Base-by-base conservation (phyloP, 225 moss, liverwort and hornwort species). In the Antitrichia curtipendula region DNA sequence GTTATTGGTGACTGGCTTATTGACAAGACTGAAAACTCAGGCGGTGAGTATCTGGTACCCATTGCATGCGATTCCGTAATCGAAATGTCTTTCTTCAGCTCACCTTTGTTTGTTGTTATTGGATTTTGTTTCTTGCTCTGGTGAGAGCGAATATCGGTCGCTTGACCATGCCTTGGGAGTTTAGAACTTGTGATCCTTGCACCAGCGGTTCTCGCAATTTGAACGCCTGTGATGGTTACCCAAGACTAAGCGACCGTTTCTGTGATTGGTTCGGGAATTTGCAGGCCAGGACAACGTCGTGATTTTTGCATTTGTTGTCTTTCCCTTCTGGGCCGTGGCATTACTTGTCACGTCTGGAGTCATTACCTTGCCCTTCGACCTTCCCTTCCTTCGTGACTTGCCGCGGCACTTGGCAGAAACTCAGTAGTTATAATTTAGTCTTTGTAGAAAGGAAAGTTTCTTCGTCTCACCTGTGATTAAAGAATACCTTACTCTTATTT, bases 221-320 rank as follows among this genome's bases (percentile, higher is more conserved):
- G 40, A 66, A 76, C 16, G 32, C 34, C 24, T 74, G 36, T 65
- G 60, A 58, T 90, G 53, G 76, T 68, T 68, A 66, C 58, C 22
- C 14, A 54, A 49, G 66, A 41, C 80, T 76, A 50, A 86, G n/a
- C 74, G 56, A 75, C 29, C 21, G 41, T 89, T 60, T 65, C 49
- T 87, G 70, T 86, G 65, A 66, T 82, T 82, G 82, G 36, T 72
- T 78, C 52, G 92, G 75, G 45, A 83, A 70, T 82, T 82, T 91
- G 90, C 91, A 93, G 92, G 93, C 38, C 92, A 93, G 88, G 93
- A 93, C 87, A 87, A 85, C 86, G 77, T 93, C 40, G 92, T 93
- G 80, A 61, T 86, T 32, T 75, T 91, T 63, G 93, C 92, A 49
- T 90, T 92, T 61, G 60, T 65, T 63, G 28, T 90, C 60, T 92